Evolutionary conservation across 306 rosid species (phyloP).

Genomic region (Fragaria iinumae): DNA sequence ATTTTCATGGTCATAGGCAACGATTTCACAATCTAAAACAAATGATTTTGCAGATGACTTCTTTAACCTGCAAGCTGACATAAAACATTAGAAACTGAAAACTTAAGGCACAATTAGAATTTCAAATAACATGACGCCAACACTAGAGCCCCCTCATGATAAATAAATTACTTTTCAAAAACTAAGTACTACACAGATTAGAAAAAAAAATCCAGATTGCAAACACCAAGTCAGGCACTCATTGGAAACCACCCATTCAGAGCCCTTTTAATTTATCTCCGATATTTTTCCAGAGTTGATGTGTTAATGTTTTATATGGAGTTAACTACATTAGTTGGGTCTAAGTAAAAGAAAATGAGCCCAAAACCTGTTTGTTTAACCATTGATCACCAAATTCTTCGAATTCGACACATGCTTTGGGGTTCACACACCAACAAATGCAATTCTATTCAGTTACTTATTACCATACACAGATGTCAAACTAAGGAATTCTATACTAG

Average conservation of each 20-base stretch:
- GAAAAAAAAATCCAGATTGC: neutral
- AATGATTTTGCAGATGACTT: slow-evolving; percentile 74
- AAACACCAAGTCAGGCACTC: neutral
- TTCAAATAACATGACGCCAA: neutral
- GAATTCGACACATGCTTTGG: neutral
- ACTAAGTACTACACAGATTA: neutral
- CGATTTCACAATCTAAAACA: slow-evolving; percentile 90
- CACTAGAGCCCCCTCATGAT: neutral
- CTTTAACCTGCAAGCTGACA: slow-evolving; percentile 63
- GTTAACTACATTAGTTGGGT: neutral
- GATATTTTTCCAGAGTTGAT: neutral
- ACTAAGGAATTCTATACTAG: neutral
- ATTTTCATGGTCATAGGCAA: slow-evolving; percentile 73
- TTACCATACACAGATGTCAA: neutral
- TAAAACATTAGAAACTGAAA: slow-evolving; percentile 31
- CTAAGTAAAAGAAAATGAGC: no score
- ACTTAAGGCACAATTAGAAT: slow-evolving; percentile 2
- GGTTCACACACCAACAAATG: neutral
- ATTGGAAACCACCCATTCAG: neutral
- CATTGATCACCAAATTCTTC: neutral
- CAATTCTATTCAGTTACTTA: neutral
- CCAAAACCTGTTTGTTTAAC: no score
- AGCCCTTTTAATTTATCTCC: neutral
- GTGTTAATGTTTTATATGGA: neutral
- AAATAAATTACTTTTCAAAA: neutral